Base-by-base conservation (phyloP, 441 rosid species). In the Macaranga tanarius region DNA sequence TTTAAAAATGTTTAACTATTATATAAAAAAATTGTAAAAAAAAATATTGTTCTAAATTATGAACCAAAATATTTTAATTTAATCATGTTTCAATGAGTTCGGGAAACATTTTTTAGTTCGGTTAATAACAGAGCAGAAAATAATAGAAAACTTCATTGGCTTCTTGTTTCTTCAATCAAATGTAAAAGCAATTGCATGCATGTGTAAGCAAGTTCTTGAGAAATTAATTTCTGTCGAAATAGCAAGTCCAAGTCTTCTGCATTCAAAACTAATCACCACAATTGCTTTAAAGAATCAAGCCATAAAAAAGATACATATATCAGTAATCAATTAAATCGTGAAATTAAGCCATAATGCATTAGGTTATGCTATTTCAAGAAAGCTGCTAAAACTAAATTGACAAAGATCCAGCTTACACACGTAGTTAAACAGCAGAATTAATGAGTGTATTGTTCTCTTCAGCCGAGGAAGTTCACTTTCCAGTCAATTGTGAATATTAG, bases 121-220 rank as follows among this genome's bases (percentile, higher is more conserved):
- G 38, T 34, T 7, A 34, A 34, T 34, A 34, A 34, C 7, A 34
- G 38, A 34, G 38, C 8, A 8, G 10, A 42, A 42, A 42, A 42
- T 2, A 42, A 10, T 17, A 22, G n/a, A 22, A 8, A 7, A 10
- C 10, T 23, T 20, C 42, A 62, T 62, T 40, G 26, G 11, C 25
- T 44, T 64, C 54, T 64, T 17, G 12, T n/a, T n/a, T 55, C 25
- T 64, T 44, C 67, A 64, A 45, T 64, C 67, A 64, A n/a, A 54
- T 38, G 9, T 38, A 48, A 20, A 28, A 38, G 50, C 25, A 47
- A 13, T 47, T 54, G 22, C 7, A 5, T 23, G 38, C 51, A 65
- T 40, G 20, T 12, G 52, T 40, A 40, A 7, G 13, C n/a, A 22
- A 38, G 16, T 19, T n/a, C 10, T 31, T 47, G 4, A 52, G 71